phyloP scores from a whole-genome alignment of 345 rosid species.

The Triadica sebifera region DNA sequence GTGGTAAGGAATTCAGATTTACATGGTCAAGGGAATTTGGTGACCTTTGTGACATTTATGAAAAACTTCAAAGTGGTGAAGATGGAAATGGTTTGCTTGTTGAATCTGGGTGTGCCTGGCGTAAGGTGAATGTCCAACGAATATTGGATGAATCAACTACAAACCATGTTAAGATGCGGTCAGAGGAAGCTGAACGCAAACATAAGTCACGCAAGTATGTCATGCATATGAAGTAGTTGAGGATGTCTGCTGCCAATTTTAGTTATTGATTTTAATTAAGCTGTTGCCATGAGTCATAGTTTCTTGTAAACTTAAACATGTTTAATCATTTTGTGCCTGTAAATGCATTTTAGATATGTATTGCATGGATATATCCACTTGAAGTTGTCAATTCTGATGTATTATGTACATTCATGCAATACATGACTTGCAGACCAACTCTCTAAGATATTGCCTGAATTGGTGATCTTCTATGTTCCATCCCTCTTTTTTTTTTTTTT shows the following conservation, averaged over 20 bases:
- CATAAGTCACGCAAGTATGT: conserved; percentile 77
- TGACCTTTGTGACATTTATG: conserved; percentile 87
- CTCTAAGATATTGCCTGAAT: neutral
- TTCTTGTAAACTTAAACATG: neutral
- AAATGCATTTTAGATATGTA: neutral
- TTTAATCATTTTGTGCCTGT: neutral
- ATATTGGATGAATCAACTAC: conserved; percentile 84
- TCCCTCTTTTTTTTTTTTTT: neutral
- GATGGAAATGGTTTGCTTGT: conserved; percentile 81
- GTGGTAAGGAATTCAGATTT: conserved; percentile 91
- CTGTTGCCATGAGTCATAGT: neutral
- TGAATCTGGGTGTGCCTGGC: conserved; percentile 96
- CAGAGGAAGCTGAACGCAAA: conserved; percentile 93
- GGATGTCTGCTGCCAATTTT: neutral
- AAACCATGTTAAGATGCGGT: conserved; percentile 87
- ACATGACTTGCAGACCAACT: neutral
- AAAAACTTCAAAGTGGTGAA: conserved; percentile 72
- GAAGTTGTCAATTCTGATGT: neutral
- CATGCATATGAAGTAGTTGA: neutral
- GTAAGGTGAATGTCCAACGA: conserved; percentile 85
- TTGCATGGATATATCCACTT: neutral
- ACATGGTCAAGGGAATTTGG: conserved; percentile 85
- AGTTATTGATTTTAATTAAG: neutral
- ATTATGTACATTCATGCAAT: too few species aligned
- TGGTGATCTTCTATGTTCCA: neutral